Conservation (phyloP, 208 protist species). For the Angomonas desouzai region DNA sequence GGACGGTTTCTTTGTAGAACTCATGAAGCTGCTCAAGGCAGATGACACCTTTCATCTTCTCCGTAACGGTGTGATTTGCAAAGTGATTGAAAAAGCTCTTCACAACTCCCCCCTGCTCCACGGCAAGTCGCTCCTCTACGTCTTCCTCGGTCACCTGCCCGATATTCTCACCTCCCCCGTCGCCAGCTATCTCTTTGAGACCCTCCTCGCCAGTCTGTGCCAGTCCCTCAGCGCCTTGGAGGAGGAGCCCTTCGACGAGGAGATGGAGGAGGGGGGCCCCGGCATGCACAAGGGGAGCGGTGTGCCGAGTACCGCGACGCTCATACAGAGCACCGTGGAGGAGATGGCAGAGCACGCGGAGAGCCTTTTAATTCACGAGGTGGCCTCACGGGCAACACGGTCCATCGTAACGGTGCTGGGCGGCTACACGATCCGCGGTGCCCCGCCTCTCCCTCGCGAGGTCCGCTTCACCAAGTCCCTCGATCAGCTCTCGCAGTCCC, state of each 20-base stretch:
- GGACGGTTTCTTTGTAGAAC: conserved; percentile 86
- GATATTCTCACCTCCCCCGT: conserved; percentile 73
- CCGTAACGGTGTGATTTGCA: conserved; percentile 75
- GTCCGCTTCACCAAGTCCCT: conserved; percentile 46
- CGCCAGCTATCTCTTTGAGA: conserved; percentile 83
- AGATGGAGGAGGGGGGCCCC: conserved; percentile 57
- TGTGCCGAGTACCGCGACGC: conserved; percentile 72
- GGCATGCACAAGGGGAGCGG: conserved; percentile 69
- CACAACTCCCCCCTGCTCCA: conserved; percentile 72
- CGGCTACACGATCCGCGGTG: conserved; percentile 63
- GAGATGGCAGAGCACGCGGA: conserved; percentile 66
- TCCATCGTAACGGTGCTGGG: conserved; percentile 79
- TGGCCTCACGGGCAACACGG: conserved; percentile 65
- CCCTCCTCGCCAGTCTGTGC: conserved; percentile 57
- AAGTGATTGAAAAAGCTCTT: conserved; percentile 80
- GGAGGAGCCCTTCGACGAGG: conserved; percentile 37
- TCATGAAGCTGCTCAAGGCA: conserved; percentile 74
- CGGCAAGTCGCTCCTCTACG: conserved; percentile 78
- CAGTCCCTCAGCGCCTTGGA: conserved; percentile 60
- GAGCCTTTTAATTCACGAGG: conserved; percentile 69
- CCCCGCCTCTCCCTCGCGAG: conserved; percentile 33
- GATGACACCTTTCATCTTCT: conserved; percentile 73
- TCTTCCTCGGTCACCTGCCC: conserved; percentile 72
- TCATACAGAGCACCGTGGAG: conserved; percentile 56
- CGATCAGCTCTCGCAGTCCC: conserved; percentile 30